Evolutionary conservation across 768 basidiomycete species (phyloP), one percentile per base, ranked within the genome.

Genomic region (Mycena vulgaris): DNA sequence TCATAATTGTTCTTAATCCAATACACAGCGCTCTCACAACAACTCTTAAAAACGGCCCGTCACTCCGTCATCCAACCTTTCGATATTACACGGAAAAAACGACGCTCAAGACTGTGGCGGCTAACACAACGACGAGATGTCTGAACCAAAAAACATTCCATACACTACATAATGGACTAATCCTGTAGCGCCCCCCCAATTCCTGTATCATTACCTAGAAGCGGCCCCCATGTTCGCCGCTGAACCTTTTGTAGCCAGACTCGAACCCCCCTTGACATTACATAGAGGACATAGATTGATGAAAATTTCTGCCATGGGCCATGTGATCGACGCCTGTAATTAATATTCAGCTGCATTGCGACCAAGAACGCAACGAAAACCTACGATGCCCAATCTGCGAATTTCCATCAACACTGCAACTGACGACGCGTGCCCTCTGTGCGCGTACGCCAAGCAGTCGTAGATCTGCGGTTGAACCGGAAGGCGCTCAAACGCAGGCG

Each of bases 221-320:
- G 28, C 66, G 48, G 53, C 51, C 23, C 57, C 39, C 52, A 48
- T 27, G 57, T 62, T 63, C 55, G 60, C 58, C n/a, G 51, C 37
- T 17, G 64, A 62, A 48, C 45, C 21, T 63, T 62, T 63, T 57
- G 66, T 58, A 52, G 62, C 61, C 52, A 39, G 17, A 51, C 25
- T 17, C 49, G 58, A 53, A 37, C 66, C 51, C 28, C 49, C 57
- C 31, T 58, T 65, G 39, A 81, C 72, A 42, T 75, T 80, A 74
- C 85, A 86, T 8, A 83, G 72, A 30, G 91, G 92, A 73, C 92
- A 93, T 47, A 92, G 78, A 35, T 85, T 86, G 45, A 85, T 82
- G 78, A 92, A 93, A 40, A 89, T 85, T 76, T 93, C 92, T 7
- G 88, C 85, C 89, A 93, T 93, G 5, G 92, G 89, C 91, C 90